Conservation (phyloP, 2,329 filamentous ascomycete genomes). For the Penicillium italicum region DNA sequence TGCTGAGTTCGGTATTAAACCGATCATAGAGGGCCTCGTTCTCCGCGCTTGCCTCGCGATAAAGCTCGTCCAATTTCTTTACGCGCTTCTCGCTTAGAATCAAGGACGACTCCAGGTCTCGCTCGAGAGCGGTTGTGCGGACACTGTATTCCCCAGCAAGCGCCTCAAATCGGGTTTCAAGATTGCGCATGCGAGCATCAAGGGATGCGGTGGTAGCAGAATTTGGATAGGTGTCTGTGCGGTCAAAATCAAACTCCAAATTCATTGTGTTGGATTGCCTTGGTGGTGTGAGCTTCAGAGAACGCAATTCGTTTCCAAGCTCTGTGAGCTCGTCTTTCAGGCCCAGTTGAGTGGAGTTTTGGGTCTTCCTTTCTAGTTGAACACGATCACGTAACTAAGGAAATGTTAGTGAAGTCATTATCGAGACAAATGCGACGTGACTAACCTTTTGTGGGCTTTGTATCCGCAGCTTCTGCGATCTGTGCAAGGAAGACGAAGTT, state of each 20-base stretch:
- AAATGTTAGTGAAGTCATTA: slow-evolving; percentile 4
- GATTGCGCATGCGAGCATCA: slow-evolving; percentile 55
- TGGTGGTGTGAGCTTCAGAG: slow-evolving; percentile 34
- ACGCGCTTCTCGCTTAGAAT: slow-evolving; percentile 73
- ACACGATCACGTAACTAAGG: slow-evolving; percentile 68
- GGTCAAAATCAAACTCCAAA: slow-evolving; percentile 30
- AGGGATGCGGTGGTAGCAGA: slow-evolving; percentile 23
- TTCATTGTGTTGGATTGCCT: slow-evolving; percentile 28
- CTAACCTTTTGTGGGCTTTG: slow-evolving; percentile 59
- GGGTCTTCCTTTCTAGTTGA: slow-evolving; percentile 72
- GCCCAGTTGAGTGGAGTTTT: slow-evolving; percentile 65
- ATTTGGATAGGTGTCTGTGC: slow-evolving; percentile 17
- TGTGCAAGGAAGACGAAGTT: slow-evolving; percentile 64
- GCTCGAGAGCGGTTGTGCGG: slow-evolving; percentile 61
- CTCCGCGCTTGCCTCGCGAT: slow-evolving; percentile 81
- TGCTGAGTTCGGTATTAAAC: slow-evolving; percentile 86
- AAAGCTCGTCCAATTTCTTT: slow-evolving; percentile 79
- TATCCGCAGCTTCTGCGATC: slow-evolving; percentile 65
- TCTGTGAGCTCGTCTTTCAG: slow-evolving; percentile 73
- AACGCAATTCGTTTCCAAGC: slow-evolving; percentile 75
- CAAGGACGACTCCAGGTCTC: slow-evolving; percentile 68
- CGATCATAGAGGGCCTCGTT: slow-evolving; percentile 89
- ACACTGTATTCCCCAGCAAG: slow-evolving; percentile 58
- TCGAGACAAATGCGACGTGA: neutral
- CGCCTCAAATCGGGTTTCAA: slow-evolving; percentile 65